Conservation (phyloP, 192 early-diverging fungal genomes). For the Backusella tuberculispora region DNA sequence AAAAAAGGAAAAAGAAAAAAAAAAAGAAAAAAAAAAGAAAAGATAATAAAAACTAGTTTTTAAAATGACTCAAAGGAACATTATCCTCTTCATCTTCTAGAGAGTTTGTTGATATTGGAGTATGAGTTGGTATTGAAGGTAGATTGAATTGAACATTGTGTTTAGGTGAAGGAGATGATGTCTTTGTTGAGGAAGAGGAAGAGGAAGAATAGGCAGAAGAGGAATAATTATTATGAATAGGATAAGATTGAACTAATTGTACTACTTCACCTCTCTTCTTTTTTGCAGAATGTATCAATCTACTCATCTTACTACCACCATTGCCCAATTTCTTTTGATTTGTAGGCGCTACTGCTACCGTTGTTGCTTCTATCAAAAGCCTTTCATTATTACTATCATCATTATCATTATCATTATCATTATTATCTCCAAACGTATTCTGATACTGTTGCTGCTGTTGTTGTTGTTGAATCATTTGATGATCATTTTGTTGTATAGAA, state of each 20-base stretch:
- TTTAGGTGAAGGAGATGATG: background rate
- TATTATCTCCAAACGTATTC: background rate
- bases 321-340: background rate
- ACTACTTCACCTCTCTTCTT: background rate
- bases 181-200: background rate
- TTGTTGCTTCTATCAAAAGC: background rate
- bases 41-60: background rate
- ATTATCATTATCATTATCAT: background rate
- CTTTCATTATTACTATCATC: background rate
- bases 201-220: too few relatives aligned
- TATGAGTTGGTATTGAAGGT: background rate
- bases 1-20: constrained; percentile 19
- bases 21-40: background rate
- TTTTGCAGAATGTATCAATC: constrained; percentile 13
- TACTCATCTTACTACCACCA: constrained; percentile 5
- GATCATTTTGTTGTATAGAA: constrained; percentile 51
- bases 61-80: constrained; percentile 26
- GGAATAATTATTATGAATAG: background rate
- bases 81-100: constrained; percentile 24
- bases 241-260: background rate
- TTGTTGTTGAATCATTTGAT: background rate
- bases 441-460: background rate
- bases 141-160: constrained; percentile 3
- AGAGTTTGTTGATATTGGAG: background rate
- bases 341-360: background rate